Percentiles rank a stretch among this genome's conserved stretches.
These are phyloP conservation scores for Colletotrichum limetticola DNA, from an alignment of 2,329 filamentous ascomycete genomes.

Conservation along the genomic window DNA sequence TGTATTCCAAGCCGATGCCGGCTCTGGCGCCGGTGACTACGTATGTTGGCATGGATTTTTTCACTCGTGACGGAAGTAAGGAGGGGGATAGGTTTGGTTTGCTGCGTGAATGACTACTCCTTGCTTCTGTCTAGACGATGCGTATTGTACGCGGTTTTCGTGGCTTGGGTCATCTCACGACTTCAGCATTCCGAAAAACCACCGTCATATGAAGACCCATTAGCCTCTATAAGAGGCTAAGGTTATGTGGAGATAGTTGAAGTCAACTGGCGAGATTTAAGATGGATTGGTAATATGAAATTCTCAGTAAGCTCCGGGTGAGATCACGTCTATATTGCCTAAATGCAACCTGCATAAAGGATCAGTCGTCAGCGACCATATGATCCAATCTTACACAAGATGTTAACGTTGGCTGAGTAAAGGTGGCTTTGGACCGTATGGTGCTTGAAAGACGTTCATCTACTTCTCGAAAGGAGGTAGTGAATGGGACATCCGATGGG, in stretches of 20 bases:
- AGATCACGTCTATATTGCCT: background rate
- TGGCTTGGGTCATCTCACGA: background rate
- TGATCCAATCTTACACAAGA: background rate
- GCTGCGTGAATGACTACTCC: background rate
- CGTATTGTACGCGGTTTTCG: background rate
- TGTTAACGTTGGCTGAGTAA: background rate
- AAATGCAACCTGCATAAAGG: background rate
- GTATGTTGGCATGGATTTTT: slow-evolving; percentile 43
- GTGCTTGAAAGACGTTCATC: background rate
- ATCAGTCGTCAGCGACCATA: background rate
- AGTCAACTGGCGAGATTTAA: background rate
- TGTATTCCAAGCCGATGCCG: slow-evolving; percentile 45
- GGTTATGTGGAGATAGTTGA: background rate
- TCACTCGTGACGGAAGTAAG: background rate
- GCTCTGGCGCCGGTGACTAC: slow-evolving; percentile 47
- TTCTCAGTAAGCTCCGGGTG: background rate
- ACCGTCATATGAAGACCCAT: background rate
- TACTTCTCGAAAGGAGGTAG: no score
- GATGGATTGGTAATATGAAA: background rate
- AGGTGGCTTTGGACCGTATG: background rate
- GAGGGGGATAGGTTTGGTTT: background rate
- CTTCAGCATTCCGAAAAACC: background rate
- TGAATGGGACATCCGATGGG: no score
- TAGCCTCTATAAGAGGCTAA: background rate
- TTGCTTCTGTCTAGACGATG: background rate